phyloP scores from a whole-genome alignment of 345 rosid species.

The Geranium brycei region DNA sequence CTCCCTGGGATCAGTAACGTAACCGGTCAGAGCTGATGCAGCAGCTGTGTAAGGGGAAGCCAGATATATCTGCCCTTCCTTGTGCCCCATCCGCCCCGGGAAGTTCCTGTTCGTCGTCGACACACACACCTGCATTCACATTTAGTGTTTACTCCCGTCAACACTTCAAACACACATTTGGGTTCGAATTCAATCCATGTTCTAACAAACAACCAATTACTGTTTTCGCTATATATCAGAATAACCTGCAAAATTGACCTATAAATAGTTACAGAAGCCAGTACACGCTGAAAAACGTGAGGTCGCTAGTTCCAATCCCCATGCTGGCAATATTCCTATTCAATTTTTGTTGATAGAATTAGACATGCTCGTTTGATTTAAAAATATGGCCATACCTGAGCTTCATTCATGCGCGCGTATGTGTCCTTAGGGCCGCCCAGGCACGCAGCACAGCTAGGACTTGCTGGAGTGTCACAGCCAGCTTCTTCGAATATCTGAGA shows the following conservation, averaged over 20 bases:
- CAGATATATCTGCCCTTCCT: constrained; percentile 90
- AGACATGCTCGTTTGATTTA: too few species aligned
- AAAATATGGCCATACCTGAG: constrained; percentile 29
- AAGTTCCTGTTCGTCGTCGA: constrained; percentile 88
- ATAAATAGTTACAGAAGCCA: too few species aligned
- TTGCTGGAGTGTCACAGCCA: constrained; percentile 92
- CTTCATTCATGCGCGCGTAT: constrained; percentile 86
- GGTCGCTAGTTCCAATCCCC: too few species aligned
- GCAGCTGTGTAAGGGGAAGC: constrained; percentile 96
- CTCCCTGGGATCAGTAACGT: constrained; percentile 92
- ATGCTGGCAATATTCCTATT: too few species aligned
- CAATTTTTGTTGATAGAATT: too few species aligned
- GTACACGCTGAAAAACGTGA: too few species aligned
- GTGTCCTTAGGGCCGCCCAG: constrained; percentile 96
- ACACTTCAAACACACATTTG: too few species aligned
- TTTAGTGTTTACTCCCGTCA: too few species aligned
- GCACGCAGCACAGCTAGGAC: constrained; percentile 96
- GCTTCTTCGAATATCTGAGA: constrained; percentile 96
- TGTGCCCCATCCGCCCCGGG: constrained; percentile 99
- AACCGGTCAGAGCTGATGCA: constrained; percentile 89
- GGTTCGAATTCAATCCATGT: neutral
- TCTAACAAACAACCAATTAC: too few species aligned
- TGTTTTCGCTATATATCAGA: too few species aligned
- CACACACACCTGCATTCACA: constrained; percentile 44
- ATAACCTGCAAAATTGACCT: too few species aligned